Evolutionary conservation across 169 alveolate genomes (phyloP), one percentile per base, ranked within the genome.

Genomic region (Plasmodium gonderi): DNA sequence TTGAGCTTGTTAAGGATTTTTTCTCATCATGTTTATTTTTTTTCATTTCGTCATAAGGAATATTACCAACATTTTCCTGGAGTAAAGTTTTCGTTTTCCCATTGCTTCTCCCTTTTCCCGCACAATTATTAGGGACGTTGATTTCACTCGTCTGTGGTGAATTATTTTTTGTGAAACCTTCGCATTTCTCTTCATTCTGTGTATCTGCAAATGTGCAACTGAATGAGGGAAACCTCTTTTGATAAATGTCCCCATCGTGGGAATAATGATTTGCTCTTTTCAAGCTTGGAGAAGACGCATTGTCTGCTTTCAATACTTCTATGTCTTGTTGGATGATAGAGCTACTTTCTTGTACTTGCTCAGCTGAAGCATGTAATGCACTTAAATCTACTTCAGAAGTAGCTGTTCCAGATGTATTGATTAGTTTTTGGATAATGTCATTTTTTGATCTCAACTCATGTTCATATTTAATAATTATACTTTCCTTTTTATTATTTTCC

Each of bases 401-500:
- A 51, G 64, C 74, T 51, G 3, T n/a, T 23, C 49, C 67, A 23
- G 38, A 20, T 8, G 64, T 60, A n/a, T 85, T 51, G 65, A 36
- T 51, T 38, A 74, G 20, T 23, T 75, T 75, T n/a, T 26, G 20
- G 67, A 85, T 85, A 47, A 85, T 85, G n/a, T 85, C 92, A 51
- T 74, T 60, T 54, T 85, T 85, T 60, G 77, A 29, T 85, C n/a
- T 85, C 67, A 85, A 51, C 47, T 85, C 92, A 40, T 85, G 64
- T 85, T 85, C 92, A 45, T 85, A 74, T 36, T 85, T 31, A 74
- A 31, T 40, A 17, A 85, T 76, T 51, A 33, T 75, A 85, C 79
- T 77, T 38, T 85, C 36, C 29, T 74, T 85, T 85, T 12, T n/a
- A 45, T 26, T 45, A 85, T 74, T 49, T 26, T 49, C 89, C 2